Conservation (phyloP, 305 asterid species). For the Rubia peregrina region DNA sequence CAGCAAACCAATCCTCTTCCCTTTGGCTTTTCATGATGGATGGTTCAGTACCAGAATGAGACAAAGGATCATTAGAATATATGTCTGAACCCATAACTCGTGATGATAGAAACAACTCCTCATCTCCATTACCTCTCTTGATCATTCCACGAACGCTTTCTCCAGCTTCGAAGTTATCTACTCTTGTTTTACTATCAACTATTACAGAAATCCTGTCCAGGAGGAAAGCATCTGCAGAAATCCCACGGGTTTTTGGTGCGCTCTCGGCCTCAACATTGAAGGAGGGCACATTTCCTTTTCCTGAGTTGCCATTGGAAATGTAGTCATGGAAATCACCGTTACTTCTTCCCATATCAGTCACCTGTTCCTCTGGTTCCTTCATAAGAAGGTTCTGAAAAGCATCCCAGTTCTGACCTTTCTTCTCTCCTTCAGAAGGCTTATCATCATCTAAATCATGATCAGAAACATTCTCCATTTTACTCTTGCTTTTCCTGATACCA, state of each 20-base stretch:
- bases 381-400: slow-evolving; percentile 67
- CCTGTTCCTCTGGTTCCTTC: slow-evolving; percentile 46
- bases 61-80: slow-evolving; percentile 22
- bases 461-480: slow-evolving; percentile 20
- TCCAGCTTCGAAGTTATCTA: slow-evolving; percentile 30
- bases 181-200: slow-evolving; percentile 21
- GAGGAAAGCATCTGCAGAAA: slow-evolving; percentile 45
- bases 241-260: slow-evolving; percentile 22
- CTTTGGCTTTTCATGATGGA: slow-evolving; percentile 35
- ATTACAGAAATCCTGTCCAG: slow-evolving; percentile 25
- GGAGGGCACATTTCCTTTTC: slow-evolving; percentile 22
- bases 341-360: slow-evolving; percentile 25
- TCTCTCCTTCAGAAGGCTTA: slow-evolving; percentile 33
- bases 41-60: slow-evolving; percentile 34
- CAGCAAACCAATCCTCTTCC: slow-evolving; percentile 49
- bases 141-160: slow-evolving; percentile 28
- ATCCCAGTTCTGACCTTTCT: slow-evolving; percentile 55
- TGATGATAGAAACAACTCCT: slow-evolving; percentile 36
- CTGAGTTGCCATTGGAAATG: slow-evolving; percentile 20
- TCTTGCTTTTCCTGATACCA: slow-evolving; percentile 32
- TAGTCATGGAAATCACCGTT: slow-evolving; percentile 24
- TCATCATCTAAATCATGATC: slow-evolving; percentile 23
- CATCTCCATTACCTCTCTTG: slow-evolving; percentile 33
- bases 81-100: slow-evolving; percentile 29
- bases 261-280: slow-evolving; percentile 23